Percentiles rank a stretch among this genome's conserved stretches.
phyloP scores from a whole-genome alignment of 805 yeast genomes.

The Pichia membranifaciens region DNA sequence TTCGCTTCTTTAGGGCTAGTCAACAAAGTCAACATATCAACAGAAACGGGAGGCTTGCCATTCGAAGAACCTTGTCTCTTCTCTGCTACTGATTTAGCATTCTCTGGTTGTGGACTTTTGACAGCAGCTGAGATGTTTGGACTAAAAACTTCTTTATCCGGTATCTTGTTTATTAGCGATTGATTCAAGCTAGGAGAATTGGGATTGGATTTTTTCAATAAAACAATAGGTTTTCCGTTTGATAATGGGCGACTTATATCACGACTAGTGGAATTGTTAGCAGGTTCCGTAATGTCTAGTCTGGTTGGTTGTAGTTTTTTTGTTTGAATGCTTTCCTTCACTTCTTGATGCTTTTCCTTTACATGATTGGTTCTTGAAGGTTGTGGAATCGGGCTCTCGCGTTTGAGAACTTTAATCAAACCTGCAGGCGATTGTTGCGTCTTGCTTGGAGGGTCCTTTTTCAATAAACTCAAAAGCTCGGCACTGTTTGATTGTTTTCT shows the following conservation, averaged over 20 bases:
- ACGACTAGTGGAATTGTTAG: slow-evolving; percentile 11
- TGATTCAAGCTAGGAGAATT: neutral
- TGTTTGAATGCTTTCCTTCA: neutral
- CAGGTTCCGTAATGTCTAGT: slow-evolving; percentile 16
- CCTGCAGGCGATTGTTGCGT: neutral
- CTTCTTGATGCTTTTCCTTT: neutral
- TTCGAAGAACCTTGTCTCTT: neutral
- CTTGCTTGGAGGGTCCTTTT: slow-evolving; percentile 1
- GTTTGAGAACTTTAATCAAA: slow-evolving; percentile 14
- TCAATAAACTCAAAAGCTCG: slow-evolving; percentile 12
- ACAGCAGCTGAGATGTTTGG: neutral
- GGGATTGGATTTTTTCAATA: slow-evolving; percentile 10
- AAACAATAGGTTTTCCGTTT: slow-evolving; percentile 7
- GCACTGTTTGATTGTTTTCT: slow-evolving; percentile 1
- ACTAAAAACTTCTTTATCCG: neutral
- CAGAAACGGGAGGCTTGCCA: slow-evolving; percentile 1
- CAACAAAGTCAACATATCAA: slow-evolving; percentile 3
- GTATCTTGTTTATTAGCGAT: neutral
- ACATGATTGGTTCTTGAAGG: too few relatives aligned
- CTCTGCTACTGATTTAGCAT: neutral
- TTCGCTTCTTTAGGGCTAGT: slow-evolving; percentile 3
- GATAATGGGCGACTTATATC: slow-evolving; percentile 5
- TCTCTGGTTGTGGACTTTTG: neutral
- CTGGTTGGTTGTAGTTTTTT: neutral
- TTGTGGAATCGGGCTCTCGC: slow-evolving; percentile 10